Conservation (phyloP, 768 basidiomycete species). For the Cantharellus cinnabarinus region DNA sequence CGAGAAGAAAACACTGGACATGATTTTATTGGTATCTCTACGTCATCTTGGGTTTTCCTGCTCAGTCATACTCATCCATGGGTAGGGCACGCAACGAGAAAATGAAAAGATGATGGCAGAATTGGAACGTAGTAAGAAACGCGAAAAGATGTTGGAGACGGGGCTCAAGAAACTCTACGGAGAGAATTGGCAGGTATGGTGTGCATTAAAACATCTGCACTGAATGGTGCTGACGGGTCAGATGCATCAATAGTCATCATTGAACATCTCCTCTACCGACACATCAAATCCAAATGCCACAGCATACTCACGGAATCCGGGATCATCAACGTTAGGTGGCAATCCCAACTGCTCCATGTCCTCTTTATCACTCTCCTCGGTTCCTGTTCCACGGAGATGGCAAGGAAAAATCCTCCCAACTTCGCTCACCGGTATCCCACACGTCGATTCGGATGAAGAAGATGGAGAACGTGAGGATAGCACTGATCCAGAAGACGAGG, state of each 20-base stretch:
- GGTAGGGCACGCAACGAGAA: conserved; percentile 60
- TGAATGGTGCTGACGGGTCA: no score
- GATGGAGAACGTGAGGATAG: not conserved
- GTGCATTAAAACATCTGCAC: no score
- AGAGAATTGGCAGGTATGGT: conserved; percentile 2
- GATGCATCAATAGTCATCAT: not conserved
- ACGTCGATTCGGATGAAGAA: not conserved
- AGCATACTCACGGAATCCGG: not conserved
- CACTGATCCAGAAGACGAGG: not conserved
- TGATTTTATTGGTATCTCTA: not conserved
- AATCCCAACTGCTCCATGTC: not conserved
- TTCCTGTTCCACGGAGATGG: not conserved
- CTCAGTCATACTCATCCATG: not conserved
- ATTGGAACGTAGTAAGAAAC: conserved; percentile 43
- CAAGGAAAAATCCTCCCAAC: not conserved
- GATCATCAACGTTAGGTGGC: not conserved
- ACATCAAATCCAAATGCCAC: not conserved
- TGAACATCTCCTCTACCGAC: not conserved
- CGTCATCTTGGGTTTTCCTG: not conserved
- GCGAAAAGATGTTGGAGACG: conserved; percentile 59
- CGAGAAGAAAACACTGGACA: not conserved
- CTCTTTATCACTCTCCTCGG: not conserved
- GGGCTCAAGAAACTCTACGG: conserved; percentile 22
- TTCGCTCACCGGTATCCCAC: not conserved
- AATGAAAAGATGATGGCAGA: conserved; percentile 74